A percentile compares a stretch with the other conserved stretches of the same genome.
Conservation (phyloP, 306 rosid species). For the Lablab purpureus region DNA sequence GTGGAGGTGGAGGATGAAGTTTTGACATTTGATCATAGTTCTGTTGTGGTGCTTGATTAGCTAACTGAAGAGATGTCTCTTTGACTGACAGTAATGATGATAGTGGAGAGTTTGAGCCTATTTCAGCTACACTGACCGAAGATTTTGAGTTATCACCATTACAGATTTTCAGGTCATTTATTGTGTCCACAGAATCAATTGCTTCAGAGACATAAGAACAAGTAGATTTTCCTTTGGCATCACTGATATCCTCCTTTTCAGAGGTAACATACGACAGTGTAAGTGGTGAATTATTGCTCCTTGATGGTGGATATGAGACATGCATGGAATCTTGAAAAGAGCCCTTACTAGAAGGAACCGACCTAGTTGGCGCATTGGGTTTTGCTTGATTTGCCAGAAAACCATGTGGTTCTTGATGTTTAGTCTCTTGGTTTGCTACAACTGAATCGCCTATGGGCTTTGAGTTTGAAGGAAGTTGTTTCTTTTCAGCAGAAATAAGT, state of each 20-base stretch:
- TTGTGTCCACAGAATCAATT: conserved; percentile 53
- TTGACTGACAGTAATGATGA: conserved; percentile 44
- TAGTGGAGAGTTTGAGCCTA: conserved; percentile 45
- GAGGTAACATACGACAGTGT: conserved; percentile 49
- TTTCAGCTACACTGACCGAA: conserved; percentile 55
- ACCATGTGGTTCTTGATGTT: conserved; percentile 64
- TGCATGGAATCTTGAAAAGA: conserved; percentile 69
- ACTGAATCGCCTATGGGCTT: conserved; percentile 56
- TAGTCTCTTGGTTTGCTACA: conserved; percentile 61
- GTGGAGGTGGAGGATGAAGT: conserved; percentile 48
- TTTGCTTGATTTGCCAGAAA: conserved; percentile 62
- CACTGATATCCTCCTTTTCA: conserved; percentile 56
- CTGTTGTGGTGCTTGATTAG: conserved; percentile 27
- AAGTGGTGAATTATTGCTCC: conserved; percentile 62
- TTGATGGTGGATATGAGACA: conserved; percentile 72
- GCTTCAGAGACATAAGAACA: conserved; percentile 45
- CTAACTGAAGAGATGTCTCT: conserved; percentile 51
- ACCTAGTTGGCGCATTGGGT: conserved; percentile 67
- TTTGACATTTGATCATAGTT: conserved; percentile 43
- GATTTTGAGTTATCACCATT: conserved; percentile 52
- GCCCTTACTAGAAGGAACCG: conserved; percentile 80
- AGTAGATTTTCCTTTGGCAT: conserved; percentile 57
- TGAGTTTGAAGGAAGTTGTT: conserved; percentile 53
- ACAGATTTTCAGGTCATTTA: conserved; percentile 55
- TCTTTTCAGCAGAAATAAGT: conserved; percentile 50